phyloP scores from a whole-genome alignment of 306 rosid species.

The Vigna hirtella region DNA sequence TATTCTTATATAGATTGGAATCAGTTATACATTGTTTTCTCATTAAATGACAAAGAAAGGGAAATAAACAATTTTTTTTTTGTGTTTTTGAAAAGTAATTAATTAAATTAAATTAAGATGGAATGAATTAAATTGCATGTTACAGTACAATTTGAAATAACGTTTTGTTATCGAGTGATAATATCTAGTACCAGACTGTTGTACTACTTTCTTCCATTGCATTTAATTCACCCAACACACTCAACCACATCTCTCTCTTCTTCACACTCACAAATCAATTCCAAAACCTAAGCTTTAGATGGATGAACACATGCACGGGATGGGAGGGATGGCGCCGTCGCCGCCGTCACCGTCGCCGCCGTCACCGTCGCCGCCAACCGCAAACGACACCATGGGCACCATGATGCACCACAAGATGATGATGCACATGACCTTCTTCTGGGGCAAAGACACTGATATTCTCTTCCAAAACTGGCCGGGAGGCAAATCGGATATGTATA shows the following conservation, averaged over 20 bases:
- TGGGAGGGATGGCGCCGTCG: constrained; percentile 41
- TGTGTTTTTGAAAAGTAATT: no score
- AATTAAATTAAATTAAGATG: no score
- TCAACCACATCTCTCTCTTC: no score
- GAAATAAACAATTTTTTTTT: no score
- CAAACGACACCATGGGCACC: background rate
- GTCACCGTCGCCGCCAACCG: constrained; percentile 25
- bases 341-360: background rate
- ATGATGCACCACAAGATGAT: constrained; percentile 38
- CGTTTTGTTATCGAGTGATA: no score
- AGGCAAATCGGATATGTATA: constrained; percentile 62
- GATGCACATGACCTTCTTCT: constrained; percentile 93
- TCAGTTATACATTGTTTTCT: no score
- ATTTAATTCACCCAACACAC: background rate
- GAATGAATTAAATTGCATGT: no score
- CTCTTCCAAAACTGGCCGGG: constrained; percentile 80
- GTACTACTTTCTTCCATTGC: background rate
- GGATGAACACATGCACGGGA: background rate
- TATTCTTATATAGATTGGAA: no score
- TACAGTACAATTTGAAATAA: no score
- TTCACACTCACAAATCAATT: no score
- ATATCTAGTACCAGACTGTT: no score
- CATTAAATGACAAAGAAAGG: no score
- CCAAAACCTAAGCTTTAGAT: background rate
- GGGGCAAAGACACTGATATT: constrained; percentile 70